Evolutionary conservation across 345 rosid genomes (phyloP).

Genomic region (Aegle marmelos): DNA sequence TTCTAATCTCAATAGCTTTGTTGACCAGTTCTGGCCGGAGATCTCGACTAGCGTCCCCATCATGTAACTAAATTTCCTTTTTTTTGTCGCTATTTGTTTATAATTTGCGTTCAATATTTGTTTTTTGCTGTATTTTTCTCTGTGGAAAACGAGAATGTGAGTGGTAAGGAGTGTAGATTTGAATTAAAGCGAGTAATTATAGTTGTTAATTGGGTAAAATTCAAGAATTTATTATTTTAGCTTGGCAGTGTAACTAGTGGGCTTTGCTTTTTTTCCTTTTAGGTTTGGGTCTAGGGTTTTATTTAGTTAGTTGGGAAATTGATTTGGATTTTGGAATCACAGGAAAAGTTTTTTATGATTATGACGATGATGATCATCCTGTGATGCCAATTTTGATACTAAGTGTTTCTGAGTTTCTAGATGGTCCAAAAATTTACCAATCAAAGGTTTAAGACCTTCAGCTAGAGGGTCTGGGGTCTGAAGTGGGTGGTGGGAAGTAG

Average conservation of each 20-base stretch:
- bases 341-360: neutral
- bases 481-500: neutral
- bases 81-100: conserved; percentile 2
- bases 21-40: conserved; percentile 98
- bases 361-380: neutral
- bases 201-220: neutral
- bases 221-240: neutral
- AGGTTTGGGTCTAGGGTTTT: neutral
- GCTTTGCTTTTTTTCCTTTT: neutral
- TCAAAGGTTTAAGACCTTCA: neutral
- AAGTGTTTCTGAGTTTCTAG: neutral
- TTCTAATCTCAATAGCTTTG: conserved; percentile 73
- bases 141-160: neutral
- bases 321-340: neutral
- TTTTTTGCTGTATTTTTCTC: conserved; percentile 16
- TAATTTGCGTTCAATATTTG: conserved; percentile 9
- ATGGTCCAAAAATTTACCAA: neutral
- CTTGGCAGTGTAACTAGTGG: neutral
- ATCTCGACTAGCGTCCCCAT: conserved; percentile 97
- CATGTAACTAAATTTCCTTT: conserved; percentile 43
- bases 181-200: neutral
- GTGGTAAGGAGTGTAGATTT: neutral
- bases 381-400: neutral
- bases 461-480: neutral
- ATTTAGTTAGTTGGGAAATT: neutral